Evolutionary conservation across 768 basidiomycete genomes (phyloP), one percentile per base, ranked within the genome.

Genomic region (Amyloporia xantha): DNA sequence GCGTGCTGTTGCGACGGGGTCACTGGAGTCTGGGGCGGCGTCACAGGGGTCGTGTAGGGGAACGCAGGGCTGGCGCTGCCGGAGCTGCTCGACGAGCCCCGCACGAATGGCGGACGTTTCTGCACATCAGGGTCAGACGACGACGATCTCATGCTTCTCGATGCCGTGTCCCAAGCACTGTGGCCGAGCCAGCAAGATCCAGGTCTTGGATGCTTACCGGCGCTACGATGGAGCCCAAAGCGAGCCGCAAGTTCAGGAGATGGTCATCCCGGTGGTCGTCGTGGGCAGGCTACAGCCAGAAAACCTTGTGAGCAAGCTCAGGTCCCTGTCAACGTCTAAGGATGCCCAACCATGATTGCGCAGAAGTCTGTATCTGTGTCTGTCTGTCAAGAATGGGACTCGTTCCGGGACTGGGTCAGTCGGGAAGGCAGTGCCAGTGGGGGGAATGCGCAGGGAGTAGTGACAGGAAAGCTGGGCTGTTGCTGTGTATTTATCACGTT

Each of bases 221-320:
- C 10, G 75, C 66, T 11, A 84, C 63, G 37, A 84, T 81, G 56
- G 77, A 79, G 19, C 81, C 81, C 44, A 84, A 62, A 0, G 76
- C 79, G 23, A 80, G 71, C 30, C 76, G 69, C 21, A 82, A 65
- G 6, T 56, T 59, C 35, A 58, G 43, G 33, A 67, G 55, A 39
- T 66, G 62, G 1, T 59, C 59, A 20, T 66, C 65, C 39, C 55
- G 62, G 47, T 63, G 62, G 15, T 60, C 55, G 50, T 64, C 62
- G 23, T 58, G 56, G 15, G 53, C 48, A 24, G 54, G 35, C 44
- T 58, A 41, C 26, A 24, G 17, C 37, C 48, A 46, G n/a, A n/a
- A n/a, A n/a, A n/a, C n/a, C n/a, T n/a, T n/a, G 37, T 54, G 50
- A 39, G 60, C 61, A 17, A 58, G 55, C 15, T 56, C 59, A 36